Base-by-base conservation (phyloP, 805 yeast genomes). In the Blastobotrys parvus region DNA sequence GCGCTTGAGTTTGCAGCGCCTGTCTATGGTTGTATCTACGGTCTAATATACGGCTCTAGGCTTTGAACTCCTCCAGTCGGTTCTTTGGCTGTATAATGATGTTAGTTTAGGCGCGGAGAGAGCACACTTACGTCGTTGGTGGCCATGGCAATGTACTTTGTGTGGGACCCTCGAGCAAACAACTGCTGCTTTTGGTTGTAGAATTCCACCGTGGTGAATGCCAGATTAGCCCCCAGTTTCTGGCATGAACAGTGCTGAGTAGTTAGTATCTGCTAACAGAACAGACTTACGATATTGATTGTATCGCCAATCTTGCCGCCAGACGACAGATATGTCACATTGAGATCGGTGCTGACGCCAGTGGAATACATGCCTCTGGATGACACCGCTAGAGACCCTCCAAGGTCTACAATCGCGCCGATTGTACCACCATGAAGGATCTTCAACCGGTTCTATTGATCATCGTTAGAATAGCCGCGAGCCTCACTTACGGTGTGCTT, bases 371-470 rank as follows among this genome's bases (percentile, higher is more conserved):
- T 41, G 6, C 73, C 73, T 15, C 61, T 51, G 17, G 69, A 60
- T 1, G 71, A 61, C 6, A 67, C 51, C 1, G 72, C 72, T 42
- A 68, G 51, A 8, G 73, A 68, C 11, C 72, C 72, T 5, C 70
- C 72, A 3, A 68, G 55, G 42, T 68, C 72, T 3, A 67, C 70
- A 18, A 54, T 55, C 3, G 66, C 54, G 13, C 71, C 65, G 21
- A 68, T 50, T 3, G 67, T 61, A 1, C 71, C 72, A 16, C 72
- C 72, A 39, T 67, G 72, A 29, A 68, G 56, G 15, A 60, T 62
- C 27, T 60, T 55, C 11, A 67, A 57, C 8, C 72, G 61, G 49
- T 67, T 67, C 63, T 59, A 16, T 25, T 25, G 11, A 11, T 11
- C 11, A 25, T 25, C 11, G 29, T 8, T 11, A 8, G 11, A 8